A percentile compares a stretch with the other conserved stretches of the same genome.
These are phyloP conservation scores for Aspergillus felis DNA, from an alignment of 2,329 filamentous ascomycete genomes.

Conservation along the genomic window DNA sequence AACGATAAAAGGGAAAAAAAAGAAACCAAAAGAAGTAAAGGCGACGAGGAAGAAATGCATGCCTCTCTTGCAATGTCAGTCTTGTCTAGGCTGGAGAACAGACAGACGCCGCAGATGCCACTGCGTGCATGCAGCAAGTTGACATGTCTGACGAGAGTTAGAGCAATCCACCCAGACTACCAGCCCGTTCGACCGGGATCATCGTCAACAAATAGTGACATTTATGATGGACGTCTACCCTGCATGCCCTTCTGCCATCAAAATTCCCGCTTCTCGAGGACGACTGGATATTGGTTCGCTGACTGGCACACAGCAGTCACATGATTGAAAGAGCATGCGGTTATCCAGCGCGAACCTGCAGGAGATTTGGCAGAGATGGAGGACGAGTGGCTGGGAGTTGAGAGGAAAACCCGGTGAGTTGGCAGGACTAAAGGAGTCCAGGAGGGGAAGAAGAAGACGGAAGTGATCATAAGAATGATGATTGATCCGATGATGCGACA, in stretches of 20 bases:
- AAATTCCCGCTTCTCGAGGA: conserved; percentile 6
- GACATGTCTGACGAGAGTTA: conserved; percentile 31
- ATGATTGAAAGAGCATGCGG: conserved; percentile 35
- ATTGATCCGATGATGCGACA: background rate
- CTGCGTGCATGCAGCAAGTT: conserved; percentile 19
- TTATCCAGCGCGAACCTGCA: conserved; percentile 32
- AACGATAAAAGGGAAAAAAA: conserved; percentile 8
- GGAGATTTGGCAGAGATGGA: conserved; percentile 8
- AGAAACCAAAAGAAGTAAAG: conserved; percentile 4
- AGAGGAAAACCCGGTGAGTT: conserved; percentile 7
- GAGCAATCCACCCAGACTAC: conserved; percentile 18
- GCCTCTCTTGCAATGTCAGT: conserved; percentile 3
- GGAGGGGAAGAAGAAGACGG: conserved; percentile 2
- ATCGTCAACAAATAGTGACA: conserved; percentile 16
- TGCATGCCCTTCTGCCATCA: conserved; percentile 18
- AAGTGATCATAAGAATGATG: background rate
- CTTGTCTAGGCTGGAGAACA: conserved; percentile 14
- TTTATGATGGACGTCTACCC: conserved; percentile 1
- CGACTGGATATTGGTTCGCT: conserved; percentile 23
- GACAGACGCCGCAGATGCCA: conserved; percentile 15
- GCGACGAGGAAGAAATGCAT: conserved; percentile 22
- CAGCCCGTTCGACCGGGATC: conserved; percentile 22
- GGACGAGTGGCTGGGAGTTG: conserved; percentile 21
- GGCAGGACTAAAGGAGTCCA: conserved; percentile 11
- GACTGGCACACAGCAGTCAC: conserved; percentile 28